Evolutionary conservation across 495 filamentous ascomycete genomes (phyloP).

Genomic region (Hypoxylon rickii): DNA sequence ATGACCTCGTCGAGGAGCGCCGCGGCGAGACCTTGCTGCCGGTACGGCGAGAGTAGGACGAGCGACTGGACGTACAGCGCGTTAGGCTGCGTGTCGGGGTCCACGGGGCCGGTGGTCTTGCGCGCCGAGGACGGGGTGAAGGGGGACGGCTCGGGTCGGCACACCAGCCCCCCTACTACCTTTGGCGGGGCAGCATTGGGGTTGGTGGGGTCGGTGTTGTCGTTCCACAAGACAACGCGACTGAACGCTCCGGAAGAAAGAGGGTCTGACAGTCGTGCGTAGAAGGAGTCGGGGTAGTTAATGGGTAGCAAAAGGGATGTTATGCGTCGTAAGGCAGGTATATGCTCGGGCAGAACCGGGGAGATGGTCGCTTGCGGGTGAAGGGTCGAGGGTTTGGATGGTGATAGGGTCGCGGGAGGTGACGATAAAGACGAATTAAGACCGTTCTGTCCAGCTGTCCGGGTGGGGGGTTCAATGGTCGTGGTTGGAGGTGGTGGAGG

Average conservation of each 20-base stretch:
- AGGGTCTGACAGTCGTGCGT: slow-evolving; percentile 72
- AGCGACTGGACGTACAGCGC: slow-evolving; percentile 89
- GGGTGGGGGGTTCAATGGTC: slow-evolving; percentile 16
- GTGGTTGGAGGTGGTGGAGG: slow-evolving; percentile 32
- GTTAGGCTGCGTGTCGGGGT: slow-evolving; percentile 38
- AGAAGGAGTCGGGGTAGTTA: slow-evolving; percentile 86
- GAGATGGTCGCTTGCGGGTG: slow-evolving; percentile 61
- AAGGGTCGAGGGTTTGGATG: slow-evolving; percentile 38
- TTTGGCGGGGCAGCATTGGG: slow-evolving; percentile 44
- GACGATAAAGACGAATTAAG: slow-evolving; percentile 28
- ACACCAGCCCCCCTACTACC: slow-evolving; percentile 82
- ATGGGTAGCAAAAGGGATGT: slow-evolving; percentile 85
- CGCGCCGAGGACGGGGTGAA: slow-evolving; percentile 22
- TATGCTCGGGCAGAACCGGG: slow-evolving; percentile 61
- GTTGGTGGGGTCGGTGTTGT: slow-evolving; percentile 39
- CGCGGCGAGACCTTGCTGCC: slow-evolving; percentile 75
- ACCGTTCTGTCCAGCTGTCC: slow-evolving; percentile 8
- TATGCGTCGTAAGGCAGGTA: slow-evolving; percentile 78
- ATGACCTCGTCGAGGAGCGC: slow-evolving; percentile 68
- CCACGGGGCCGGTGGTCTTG: slow-evolving; percentile 1
- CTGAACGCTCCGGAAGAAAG: slow-evolving; percentile 70
- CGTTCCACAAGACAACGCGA: slow-evolving; percentile 67
- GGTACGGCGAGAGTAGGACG: slow-evolving; percentile 79
- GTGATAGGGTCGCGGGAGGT: slow-evolving; percentile 45
- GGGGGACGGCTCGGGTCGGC: slow-evolving; percentile 67